Evolutionary conservation across 2,329 filamentous ascomycete species (phyloP), one percentile per base, ranked within the genome.

Genomic region (Pseudogymnoascus sp.): DNA sequence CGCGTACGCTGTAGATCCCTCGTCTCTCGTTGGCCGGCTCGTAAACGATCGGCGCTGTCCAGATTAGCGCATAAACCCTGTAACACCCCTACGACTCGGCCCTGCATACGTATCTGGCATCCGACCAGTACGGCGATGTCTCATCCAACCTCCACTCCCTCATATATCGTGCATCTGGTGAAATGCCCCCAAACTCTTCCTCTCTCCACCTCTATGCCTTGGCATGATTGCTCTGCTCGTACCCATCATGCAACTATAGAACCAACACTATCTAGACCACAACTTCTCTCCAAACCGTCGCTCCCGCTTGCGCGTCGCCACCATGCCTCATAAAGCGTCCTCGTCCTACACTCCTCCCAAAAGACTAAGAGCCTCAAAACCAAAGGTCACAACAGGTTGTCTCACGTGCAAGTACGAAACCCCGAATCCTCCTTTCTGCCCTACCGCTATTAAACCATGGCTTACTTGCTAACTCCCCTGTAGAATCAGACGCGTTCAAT

Each of bases 321-420:
- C 9, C 7, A 53, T 53, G 46, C 23, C 46, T 53, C 46, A 15
- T 29, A 53, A 53, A 53, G 0, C 15, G 2, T n/a, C 15, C 5
- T 7, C 40, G 4, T n/a, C 15, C 19, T 7, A 10, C 26, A 31
- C 11, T n/a, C 40, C 63, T 7, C 42, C 44, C 7, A 72, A 72
- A 62, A 68, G 67, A 53, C 64, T 65, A 19, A 62, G 71, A 56
- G 70, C 70, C 21, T 70, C 70, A 59, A 68, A 64, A 35, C 70
- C 71, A n/a, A 87, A 88, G 71, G 85, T 87, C 64, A 88, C 85
- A 75, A 87, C 83, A 1, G 85, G 86, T 21, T 88, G 86, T 72
- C 78, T 79, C 69, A 87, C 84, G 72, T 88, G 86, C 83, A 88
- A 88, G 84, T 87, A 79, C 71, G 82, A 79, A 62, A 42, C 33